Evolutionary conservation across 371 early-diverging fungal species (phyloP), one percentile per base, ranked within the genome.

Genomic region (Syncephalastrum contaminatum): DNA sequence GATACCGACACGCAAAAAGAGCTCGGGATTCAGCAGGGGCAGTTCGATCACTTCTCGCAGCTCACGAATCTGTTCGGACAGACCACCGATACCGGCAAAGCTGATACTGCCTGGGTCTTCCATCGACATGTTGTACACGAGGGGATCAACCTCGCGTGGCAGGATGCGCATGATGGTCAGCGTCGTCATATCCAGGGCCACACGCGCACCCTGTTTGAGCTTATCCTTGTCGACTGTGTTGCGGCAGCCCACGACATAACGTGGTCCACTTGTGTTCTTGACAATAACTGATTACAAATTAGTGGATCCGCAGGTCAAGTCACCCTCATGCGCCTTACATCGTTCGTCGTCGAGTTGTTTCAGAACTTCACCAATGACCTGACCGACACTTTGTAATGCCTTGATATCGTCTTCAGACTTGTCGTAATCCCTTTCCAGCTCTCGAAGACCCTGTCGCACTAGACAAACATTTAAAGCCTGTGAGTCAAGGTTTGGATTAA

Each of bases 101-200:
- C 91, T 85, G 57, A 99, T 78, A 54, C 91, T 77, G 40, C 98
- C 97, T 20, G 99, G 99, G 69, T 98, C 97, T 73, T 98, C 99
- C 58, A 91, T 88, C 16, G 95, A 91, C 99, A 99, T 99, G 75
- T 94, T 98, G 82, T 98, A 98, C 46, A 99, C 99, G 58, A 96
- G 83, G 22, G 99, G 99, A 78, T 99, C 99, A 6, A 99, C 99
- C 71, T 99, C 99, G 46, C 99, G 85, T 24, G 99, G 99, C 45
- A 99, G 83, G 66, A 95, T 88, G 43, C 97, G 87, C 99, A 99
- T 99, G 60, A 99, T 99, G 15, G 99, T 99, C 51, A 99, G 82
- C 3, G 99, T 99, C 18, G 99, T 99, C 90, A 99, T 99, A 75
- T 99, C 99, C 51, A 99, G 83, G 13, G 99, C 92, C 10, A 99